Evolutionary conservation across 768 basidiomycete genomes (phyloP).

Genomic region (Cubamyces lactineus): DNA sequence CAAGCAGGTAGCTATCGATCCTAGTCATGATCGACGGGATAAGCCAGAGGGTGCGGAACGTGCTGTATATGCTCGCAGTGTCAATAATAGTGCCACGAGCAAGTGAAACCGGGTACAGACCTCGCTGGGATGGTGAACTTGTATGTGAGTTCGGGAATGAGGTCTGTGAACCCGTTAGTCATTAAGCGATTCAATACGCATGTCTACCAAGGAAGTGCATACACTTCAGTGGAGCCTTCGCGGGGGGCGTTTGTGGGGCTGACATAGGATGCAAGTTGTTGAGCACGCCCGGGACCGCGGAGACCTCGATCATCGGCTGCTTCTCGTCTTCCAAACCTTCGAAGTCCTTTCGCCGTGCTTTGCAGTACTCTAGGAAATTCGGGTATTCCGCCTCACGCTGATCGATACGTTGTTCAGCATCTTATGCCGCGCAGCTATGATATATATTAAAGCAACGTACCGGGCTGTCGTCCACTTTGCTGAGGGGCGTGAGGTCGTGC

Average conservation of each 20-base stretch:
- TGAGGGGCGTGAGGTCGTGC: constrained; percentile 71
- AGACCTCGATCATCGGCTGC: constrained; percentile 77
- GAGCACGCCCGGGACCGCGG: constrained; percentile 49
- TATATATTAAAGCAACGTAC: constrained; percentile 45
- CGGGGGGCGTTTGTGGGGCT: constrained; percentile 41
- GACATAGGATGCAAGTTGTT: constrained; percentile 65
- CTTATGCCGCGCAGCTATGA: not conserved
- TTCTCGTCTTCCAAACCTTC: constrained; percentile 59
- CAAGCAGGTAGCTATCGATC: constrained; percentile 74
- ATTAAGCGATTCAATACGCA: too few species aligned
- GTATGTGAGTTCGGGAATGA: constrained; percentile 83
- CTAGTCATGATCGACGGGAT: constrained; percentile 75
- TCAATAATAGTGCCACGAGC: not conserved
- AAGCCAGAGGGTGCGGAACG: constrained; percentile 66
- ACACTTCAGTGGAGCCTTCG: constrained; percentile 63
- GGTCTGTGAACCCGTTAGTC: constrained; percentile 47
- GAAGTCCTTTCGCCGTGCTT: constrained; percentile 61
- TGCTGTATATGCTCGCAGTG: constrained; percentile 42
- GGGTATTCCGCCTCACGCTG: constrained; percentile 67
- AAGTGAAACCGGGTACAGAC: constrained; percentile 39
- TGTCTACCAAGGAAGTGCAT: constrained; percentile 27
- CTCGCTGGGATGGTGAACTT: constrained; percentile 75
- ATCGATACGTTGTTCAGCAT: not conserved
- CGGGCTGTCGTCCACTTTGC: constrained; percentile 64
- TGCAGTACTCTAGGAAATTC: constrained; percentile 70